Percentiles rank a stretch among this genome's conserved stretches.
Conservation (phyloP, 805 yeast species). For the Candida nanaspora region DNA sequence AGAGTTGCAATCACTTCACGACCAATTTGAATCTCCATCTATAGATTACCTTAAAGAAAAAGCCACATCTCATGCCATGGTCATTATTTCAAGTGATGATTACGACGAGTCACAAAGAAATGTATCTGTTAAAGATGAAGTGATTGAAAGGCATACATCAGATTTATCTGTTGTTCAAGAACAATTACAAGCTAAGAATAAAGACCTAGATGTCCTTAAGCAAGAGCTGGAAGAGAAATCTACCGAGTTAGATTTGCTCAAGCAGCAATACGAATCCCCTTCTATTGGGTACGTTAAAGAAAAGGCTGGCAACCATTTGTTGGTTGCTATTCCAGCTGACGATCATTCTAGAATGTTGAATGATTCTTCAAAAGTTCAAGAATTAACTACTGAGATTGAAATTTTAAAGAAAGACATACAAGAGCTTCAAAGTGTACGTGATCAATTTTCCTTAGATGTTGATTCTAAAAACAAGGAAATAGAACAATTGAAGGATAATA, state of each 20-base stretch:
- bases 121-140: not conserved
- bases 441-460: not conserved
- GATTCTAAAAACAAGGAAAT: not conserved
- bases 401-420: not conserved
- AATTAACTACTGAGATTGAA: not conserved
- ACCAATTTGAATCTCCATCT: not conserved
- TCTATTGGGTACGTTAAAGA: slow-evolving; percentile 9
- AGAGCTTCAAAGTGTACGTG: not conserved
- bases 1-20: not conserved
- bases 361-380: slow-evolving; percentile 1
- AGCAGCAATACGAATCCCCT: slow-evolving; percentile 1
- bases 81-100: not conserved
- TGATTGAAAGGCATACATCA: not conserved
- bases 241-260: not conserved
- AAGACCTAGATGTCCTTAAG: not conserved
- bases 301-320: slow-evolving; percentile 24
- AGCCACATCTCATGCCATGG: slow-evolving; percentile 1
- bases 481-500: not conserved
- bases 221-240: slow-evolving; percentile 1
- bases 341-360: not conserved
- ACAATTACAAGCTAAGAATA: slow-evolving; percentile 3
- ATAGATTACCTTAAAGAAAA: not conserved
- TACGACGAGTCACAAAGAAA: slow-evolving; percentile 1
- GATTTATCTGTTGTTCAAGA: not conserved
- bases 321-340: slow-evolving; percentile 16